Base-by-base conservation (phyloP, 1,139 yeast species). In the Geotrichum cucujoidarum region DNA sequence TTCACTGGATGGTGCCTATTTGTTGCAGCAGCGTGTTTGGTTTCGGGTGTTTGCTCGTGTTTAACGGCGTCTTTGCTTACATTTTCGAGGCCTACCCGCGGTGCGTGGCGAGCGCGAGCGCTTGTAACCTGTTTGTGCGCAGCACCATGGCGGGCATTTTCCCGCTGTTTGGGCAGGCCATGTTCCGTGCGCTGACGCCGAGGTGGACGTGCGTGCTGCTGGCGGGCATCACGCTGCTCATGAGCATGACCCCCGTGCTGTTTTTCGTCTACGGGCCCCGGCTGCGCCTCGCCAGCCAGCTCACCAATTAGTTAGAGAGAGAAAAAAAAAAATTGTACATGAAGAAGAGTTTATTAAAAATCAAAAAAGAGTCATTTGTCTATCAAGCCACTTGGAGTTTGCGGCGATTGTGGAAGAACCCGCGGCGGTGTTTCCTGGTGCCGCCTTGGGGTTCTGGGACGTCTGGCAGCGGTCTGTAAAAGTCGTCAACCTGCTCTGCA, bases 111-210 rank as follows among this genome's bases (percentile, higher is more conserved):
- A 77, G 83, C 17, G 86, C 83, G 0, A 67, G 81, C 64, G 86
- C 86, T 8, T 83, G 85, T 11, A 81, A 80, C 60, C 75, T 80
- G 43, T 72, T 81, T 52, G 68, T 79, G 41, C 72, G 88, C 60
- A 77, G 81, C 51, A 54, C 72, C 8, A 66, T 79, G 70, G 81
- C 84, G 3, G 79, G 83, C 6, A 76, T 81, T 0, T 81, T 81
- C 65, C 88, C 88, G 4, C 64, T 82, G 39, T 82, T 82, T 60
- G 76, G 78, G 3, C 68, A 78, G 22, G 76, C 75, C 42, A 68
- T 80, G 67, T 78, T 71, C 58, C 60, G 64, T 36, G 62, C 60
- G 1, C 67, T 76, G 54, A 83, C 78, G 0, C 66, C 70, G 8
- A 69, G 68, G 45, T 79, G 83, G 83, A 83, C 82, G 10, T 39